Evolutionary conservation across 805 yeast genomes (phyloP).

Genomic region (Nakazawaea populi): DNA sequence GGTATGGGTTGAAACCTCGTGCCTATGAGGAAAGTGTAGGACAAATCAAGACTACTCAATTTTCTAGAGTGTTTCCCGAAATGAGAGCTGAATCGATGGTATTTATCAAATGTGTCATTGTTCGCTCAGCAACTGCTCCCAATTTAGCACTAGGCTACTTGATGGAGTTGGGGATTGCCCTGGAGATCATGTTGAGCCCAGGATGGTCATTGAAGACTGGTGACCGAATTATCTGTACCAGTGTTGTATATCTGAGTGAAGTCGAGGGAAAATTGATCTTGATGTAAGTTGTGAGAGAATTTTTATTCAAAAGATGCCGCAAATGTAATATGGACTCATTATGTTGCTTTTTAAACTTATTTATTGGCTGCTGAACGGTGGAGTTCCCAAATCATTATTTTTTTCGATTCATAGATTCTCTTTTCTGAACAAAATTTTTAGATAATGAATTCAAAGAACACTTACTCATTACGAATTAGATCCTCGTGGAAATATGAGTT

Average conservation of each 20-base stretch:
- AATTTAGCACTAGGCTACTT: slow-evolving; percentile 40
- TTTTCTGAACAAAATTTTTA: too few species aligned
- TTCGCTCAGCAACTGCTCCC: slow-evolving; percentile 23
- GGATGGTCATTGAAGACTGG: slow-evolving; percentile 30
- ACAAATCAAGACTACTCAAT: background rate
- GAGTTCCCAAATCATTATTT: too few species aligned
- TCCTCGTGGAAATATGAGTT: too few species aligned
- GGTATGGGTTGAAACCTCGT: slow-evolving; percentile 7
- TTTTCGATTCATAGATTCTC: too few species aligned
- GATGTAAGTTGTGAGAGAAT: slow-evolving; percentile 9
- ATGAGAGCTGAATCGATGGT: slow-evolving; percentile 10
- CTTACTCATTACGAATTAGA: too few species aligned
- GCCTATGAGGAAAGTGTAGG: slow-evolving; percentile 16
- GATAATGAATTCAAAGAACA: too few species aligned
- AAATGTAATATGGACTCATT: too few species aligned
- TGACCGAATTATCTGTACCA: slow-evolving; percentile 37
- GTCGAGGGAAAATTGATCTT: slow-evolving; percentile 34
- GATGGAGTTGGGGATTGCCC: slow-evolving; percentile 38
- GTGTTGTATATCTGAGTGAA: slow-evolving; percentile 36
- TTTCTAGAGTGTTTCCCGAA: slow-evolving; percentile 14
- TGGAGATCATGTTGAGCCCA: slow-evolving; percentile 29
- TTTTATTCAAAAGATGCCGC: too few species aligned
- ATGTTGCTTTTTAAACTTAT: too few species aligned
- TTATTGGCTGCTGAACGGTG: too few species aligned
- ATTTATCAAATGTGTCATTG: slow-evolving; percentile 38